Evolutionary conservation across 2,329 filamentous ascomycete genomes (phyloP), one percentile per base, ranked within the genome.

Genomic region (Fusarium sp.): DNA sequence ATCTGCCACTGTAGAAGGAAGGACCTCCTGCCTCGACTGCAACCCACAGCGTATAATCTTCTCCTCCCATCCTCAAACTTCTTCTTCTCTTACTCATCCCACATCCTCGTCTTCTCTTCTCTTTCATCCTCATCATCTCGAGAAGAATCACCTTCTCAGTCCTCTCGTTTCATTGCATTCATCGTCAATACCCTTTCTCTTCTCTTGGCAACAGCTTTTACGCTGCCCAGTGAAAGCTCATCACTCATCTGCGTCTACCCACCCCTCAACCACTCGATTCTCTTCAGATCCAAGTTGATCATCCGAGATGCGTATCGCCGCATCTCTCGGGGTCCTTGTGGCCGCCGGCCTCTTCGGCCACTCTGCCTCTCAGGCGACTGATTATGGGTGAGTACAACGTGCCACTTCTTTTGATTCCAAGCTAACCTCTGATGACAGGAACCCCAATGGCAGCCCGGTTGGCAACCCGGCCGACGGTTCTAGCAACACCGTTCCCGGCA

Each of bases 251-350:
- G 36, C 42, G 46, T 36, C 45, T 36, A 6, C n/a, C 25, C 7
- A 13, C 27, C 39, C 44, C 36, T 36, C 23, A 49, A 44, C 33
- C 11, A 15, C 21, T 46, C 32, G 32, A 14, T 10, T 46, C 10
- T 38, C 37, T 10, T 36, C 29, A 49, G 35, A 17, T 41, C 39
- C 49, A 60, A 56, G 47, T 41, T 15, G 46, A 32, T 52, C 47
- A 47, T 47, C 43, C 67, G 73, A 63, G 66, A 81, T 81, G 79
- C 78, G 76, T 70, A 66, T 71, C 50, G 56, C 61, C 57, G 66
- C 72, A 42, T 70, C 74, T 54, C 58, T 80, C 56, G 70, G 73
- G 61, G 71, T 71, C 68, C 49, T 80, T 41, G 56, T 70, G 65
- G 74, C 73, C 65, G 59, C 75, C 53, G 71, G 74, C 52, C 70